A percentile compares a stretch with the other conserved stretches of the same genome.
Conservation (phyloP, 176 grass and related monocot genomes). For the Carex scoparia region DNA sequence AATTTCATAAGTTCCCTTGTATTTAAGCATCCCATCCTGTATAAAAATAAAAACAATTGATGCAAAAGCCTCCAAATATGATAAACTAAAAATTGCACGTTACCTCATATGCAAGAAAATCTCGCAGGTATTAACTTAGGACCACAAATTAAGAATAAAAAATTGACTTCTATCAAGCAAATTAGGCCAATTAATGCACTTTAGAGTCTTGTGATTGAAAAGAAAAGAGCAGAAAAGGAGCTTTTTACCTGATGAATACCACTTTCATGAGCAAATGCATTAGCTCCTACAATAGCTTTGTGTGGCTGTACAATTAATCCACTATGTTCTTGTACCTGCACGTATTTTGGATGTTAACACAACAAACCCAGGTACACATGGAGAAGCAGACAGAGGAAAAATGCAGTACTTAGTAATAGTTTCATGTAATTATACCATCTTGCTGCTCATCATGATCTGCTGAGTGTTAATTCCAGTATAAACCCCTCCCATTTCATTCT, state of each 20-base stretch:
- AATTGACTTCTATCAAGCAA: not conserved
- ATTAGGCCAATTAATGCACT: not conserved
- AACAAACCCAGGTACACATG: conserved; percentile 3
- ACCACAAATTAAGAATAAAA: not conserved
- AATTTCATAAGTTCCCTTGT: conserved; percentile 98
- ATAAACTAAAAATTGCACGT: not conserved
- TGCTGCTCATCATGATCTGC: conserved; percentile 86
- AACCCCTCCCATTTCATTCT: conserved; percentile 68
- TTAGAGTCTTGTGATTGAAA: not conserved
- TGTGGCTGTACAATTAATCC: conserved; percentile 87
- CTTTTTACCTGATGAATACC: conserved; percentile 89
- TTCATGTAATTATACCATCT: conserved; percentile 56
- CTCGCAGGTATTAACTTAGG: not conserved
- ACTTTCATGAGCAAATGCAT: conserved; percentile 99
- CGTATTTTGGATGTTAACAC: not conserved
- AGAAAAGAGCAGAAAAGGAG: not conserved
- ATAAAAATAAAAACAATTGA: conserved; percentile 15
- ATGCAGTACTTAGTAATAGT: not conserved
- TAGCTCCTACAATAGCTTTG: conserved; percentile 99
- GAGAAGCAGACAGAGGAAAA: conserved; percentile 1
- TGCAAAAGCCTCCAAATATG: not conserved
- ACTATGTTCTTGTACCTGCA: conserved; percentile 95
- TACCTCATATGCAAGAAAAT: not conserved
- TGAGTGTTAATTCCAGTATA: conserved; percentile 83
- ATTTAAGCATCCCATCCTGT: conserved; percentile 97